Evolutionary conservation across 1,139 yeast species (phyloP), one percentile per base, ranked within the genome.

Genomic region (Taphrina wiesneri): DNA sequence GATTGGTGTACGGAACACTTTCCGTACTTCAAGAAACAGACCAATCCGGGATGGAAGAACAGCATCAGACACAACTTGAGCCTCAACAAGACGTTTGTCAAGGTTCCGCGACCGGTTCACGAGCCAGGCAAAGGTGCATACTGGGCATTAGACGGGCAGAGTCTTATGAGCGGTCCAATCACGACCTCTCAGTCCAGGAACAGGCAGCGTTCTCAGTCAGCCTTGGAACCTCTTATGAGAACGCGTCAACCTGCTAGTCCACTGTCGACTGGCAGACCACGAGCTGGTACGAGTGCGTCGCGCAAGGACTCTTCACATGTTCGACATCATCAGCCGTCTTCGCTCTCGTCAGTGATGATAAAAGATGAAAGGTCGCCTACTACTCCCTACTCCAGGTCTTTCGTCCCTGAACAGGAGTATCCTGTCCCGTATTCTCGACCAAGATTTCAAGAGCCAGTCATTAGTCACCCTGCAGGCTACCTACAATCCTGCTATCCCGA

Each of bases 31-130:
- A 84, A 86, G 73, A 92, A 90, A 76, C 92, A 97, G 74, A 60
- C 57, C 6, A 51, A 51, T 21, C 92, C 96, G 0, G 98, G 99
- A 1, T 93, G 99, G 99, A 98, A 93, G 77, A 87, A 90, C 74
- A 85, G 96, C 0, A 96, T 93, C 19, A 83, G 95, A 56, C 99
- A 93, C 77, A 91, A 90, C 72, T 80, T 93, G 52, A 87, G 92
- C 28, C 81, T 90, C 71, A 91, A 91, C 76, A 90, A 90, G 76
- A 86, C 92, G 11, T 93, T 93, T 78, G 83, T 86, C 67, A 86
- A 88, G 71, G 85, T 88, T 7, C 82, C 86, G 39, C 86, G 90
- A 71, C 90, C 87, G 70, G 93, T 59, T 41, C 52, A 57, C 25
- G 69, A 67, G 43, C 69, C 69, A 7, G 69, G 93, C 17, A 87